Percentiles rank a stretch among this genome's conserved stretches.
Conservation (phyloP, 2,329 filamentous ascomycete species). For the Periglandula ipomoeae region DNA sequence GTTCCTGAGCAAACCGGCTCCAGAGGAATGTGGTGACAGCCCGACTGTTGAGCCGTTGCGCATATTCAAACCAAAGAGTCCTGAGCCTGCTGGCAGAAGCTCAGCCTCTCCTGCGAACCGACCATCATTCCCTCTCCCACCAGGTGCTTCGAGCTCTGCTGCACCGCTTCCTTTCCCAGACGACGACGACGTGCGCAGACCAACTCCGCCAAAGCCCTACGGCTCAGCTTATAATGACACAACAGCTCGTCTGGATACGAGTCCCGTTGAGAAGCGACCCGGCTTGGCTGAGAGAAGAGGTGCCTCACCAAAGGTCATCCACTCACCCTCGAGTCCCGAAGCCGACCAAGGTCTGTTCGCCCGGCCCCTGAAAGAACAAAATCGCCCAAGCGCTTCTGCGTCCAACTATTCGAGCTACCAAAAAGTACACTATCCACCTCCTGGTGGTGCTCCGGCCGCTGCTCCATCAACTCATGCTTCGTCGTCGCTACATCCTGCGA, state of each 20-base stretch:
- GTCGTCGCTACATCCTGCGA: conserved; percentile 13
- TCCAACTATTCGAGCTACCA: conserved; percentile 41
- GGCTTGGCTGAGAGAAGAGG: conserved; percentile 74
- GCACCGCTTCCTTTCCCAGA: conserved; percentile 63
- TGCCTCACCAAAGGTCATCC: conserved; percentile 71
- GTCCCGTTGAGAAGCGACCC: conserved; percentile 48
- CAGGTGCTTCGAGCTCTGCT: conserved; percentile 62
- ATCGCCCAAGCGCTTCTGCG: conserved; percentile 29
- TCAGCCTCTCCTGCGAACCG: conserved; percentile 34
- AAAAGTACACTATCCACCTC: conserved; percentile 52
- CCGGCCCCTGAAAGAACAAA: conserved; percentile 42
- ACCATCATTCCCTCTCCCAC: conserved; percentile 54
- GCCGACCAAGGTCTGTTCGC: conserved; percentile 74
- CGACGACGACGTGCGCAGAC: conserved; percentile 48
- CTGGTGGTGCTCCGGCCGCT: conserved; percentile 27
- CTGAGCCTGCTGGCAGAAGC: conserved; percentile 40
- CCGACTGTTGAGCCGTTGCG: conserved; percentile 76
- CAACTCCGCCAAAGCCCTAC: conserved; percentile 34
- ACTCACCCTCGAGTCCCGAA: conserved; percentile 72
- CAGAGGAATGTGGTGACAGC: conserved; percentile 50
- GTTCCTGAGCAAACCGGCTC: conserved; percentile 58
- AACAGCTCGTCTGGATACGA: conserved; percentile 45
- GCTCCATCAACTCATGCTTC: conserved; percentile 23
- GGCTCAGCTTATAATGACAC: conserved; percentile 40
- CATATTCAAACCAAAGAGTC: conserved; percentile 71